Conservation (phyloP, 139 green algal species). For the Choricystis sp. region DNA sequence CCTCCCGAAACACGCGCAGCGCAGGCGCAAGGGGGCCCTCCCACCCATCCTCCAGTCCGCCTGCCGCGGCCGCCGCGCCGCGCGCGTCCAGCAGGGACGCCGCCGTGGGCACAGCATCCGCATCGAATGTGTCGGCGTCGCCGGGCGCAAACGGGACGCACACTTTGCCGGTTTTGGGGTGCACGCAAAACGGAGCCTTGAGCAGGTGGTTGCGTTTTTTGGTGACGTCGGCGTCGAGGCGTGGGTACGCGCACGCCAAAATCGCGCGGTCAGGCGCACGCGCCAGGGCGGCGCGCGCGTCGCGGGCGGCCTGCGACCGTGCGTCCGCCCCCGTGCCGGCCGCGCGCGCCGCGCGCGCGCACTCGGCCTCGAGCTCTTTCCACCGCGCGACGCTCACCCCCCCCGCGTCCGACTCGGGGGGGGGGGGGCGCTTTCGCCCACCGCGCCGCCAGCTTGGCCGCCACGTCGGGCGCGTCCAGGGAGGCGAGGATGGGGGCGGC, state of each 20-base stretch:
- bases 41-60: constrained; percentile 16
- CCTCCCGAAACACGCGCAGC: constrained; percentile 17
- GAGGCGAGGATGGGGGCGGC: constrained; percentile 30
- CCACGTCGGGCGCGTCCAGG: constrained; percentile 31
- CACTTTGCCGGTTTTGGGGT: constrained; percentile 96
- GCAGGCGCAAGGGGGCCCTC: constrained; percentile 12
- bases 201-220: constrained; percentile 99
- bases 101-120: constrained; percentile 64
- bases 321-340: neutral
- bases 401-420: constrained; percentile 1
- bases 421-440: neutral
- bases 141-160: constrained; percentile 87
- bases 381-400: constrained; percentile 23
- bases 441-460: constrained; percentile 11
- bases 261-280: constrained; percentile 13
- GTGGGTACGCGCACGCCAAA: constrained; percentile 78
- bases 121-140: constrained; percentile 64
- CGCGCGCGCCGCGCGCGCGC: constrained; percentile 7
- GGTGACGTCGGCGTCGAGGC: constrained; percentile 94
- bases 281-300: neutral
- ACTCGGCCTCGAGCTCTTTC: constrained; percentile 23
- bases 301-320: no score
- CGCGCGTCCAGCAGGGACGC: constrained; percentile 24
- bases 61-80: neutral
- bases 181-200: constrained; percentile 97